Evolutionary conservation across 306 rosid genomes (phyloP).

Genomic region (Rubus parviflorus): DNA sequence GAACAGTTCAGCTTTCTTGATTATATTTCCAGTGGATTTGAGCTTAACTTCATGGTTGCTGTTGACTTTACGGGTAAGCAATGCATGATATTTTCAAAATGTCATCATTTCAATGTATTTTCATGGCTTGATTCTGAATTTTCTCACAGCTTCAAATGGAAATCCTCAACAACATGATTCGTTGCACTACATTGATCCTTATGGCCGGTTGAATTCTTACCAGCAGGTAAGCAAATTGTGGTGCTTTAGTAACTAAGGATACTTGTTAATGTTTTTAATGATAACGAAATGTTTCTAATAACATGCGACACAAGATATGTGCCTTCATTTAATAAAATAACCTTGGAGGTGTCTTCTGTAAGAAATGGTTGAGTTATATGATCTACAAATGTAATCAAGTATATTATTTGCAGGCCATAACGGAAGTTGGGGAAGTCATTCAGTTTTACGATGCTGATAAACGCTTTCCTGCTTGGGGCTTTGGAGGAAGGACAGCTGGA

Average conservation of each 20-base stretch:
- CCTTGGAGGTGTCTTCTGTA: not conserved
- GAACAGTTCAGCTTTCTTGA: slow-evolving; percentile 75
- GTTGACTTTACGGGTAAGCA: slow-evolving; percentile 79
- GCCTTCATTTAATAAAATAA: not conserved
- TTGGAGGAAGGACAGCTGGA: slow-evolving; percentile 58
- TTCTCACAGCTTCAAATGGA: slow-evolving; percentile 80
- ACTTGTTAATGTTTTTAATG: not conserved
- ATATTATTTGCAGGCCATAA: slow-evolving; percentile 57
- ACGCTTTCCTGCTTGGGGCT: slow-evolving; percentile 92
- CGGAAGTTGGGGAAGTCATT: slow-evolving; percentile 84
- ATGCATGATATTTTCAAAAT: not conserved
- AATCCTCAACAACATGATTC: slow-evolving; percentile 56
- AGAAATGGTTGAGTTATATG: not conserved
- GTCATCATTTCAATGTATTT: not conserved
- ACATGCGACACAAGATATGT: not conserved
- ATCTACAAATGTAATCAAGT: not conserved
- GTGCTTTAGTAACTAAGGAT: not conserved
- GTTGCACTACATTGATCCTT: slow-evolving; percentile 60
- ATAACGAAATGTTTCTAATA: not conserved
- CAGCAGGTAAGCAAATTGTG: slow-evolving; percentile 55
- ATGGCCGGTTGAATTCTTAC: slow-evolving; percentile 69
- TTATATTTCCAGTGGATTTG: slow-evolving; percentile 83
- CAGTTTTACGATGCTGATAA: slow-evolving; percentile 77
- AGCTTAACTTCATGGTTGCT: slow-evolving; percentile 92
- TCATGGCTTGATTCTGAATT: slow-evolving; percentile 17